Evolutionary conservation across 2,329 filamentous ascomycete genomes (phyloP).

Genomic region (Trichoderma simmonsii): DNA sequence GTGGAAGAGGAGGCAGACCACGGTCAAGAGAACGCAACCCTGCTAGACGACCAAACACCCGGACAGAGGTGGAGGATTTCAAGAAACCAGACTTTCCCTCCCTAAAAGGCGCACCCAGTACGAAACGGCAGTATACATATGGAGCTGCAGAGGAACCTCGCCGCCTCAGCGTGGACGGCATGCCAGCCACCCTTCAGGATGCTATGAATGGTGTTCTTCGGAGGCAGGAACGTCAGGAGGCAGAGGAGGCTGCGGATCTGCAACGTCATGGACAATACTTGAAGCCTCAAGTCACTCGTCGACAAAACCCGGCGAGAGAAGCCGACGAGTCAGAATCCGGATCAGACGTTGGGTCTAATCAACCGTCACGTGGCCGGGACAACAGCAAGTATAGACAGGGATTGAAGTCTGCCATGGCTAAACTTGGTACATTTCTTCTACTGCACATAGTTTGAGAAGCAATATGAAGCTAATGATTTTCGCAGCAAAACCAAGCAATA

Average conservation of each 20-base stretch:
- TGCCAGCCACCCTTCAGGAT: background rate
- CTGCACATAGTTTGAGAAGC: background rate
- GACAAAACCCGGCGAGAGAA: background rate
- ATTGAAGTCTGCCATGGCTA: background rate
- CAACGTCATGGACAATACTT: background rate
- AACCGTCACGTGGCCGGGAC: background rate
- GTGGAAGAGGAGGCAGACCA: constrained; percentile 4
- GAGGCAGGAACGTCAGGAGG: constrained; percentile 13
- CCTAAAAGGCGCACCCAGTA: constrained; percentile 34
- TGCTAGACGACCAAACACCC: constrained; percentile 8
- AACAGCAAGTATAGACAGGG: background rate
- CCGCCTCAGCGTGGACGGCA: constrained; percentile 15
- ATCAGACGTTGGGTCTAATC: background rate
- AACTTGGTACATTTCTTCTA: background rate
- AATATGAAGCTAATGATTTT: background rate
- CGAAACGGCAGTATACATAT: constrained; percentile 38
- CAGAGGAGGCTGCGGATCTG: background rate
- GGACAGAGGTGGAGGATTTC: constrained; percentile 19
- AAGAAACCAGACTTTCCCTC: constrained; percentile 28
- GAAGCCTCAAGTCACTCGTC: background rate
- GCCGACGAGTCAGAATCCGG: background rate
- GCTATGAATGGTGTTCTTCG: constrained; percentile 9
- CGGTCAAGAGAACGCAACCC: constrained; percentile 21
- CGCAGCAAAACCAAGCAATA: background rate
- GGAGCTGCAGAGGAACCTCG: constrained; percentile 36